Conservation (phyloP, 306 rosid genomes). For the Sechiopsis laciniata region DNA sequence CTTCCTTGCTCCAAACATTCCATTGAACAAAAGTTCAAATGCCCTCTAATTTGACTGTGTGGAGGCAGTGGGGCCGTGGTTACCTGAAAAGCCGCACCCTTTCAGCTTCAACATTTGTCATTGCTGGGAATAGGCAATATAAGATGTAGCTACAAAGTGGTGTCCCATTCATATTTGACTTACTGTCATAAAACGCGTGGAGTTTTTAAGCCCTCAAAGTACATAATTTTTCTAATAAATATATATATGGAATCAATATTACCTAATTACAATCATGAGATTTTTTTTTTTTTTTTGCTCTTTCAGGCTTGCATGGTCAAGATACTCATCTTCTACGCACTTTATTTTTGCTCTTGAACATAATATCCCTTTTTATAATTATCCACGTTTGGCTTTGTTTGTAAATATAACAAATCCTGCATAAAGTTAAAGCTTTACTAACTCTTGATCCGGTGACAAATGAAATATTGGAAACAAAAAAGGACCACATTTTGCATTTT, state of each 20-base stretch:
- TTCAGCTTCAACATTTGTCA: slow-evolving; percentile 13
- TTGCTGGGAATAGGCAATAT: neutral
- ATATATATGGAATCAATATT: slow-evolving; percentile 4
- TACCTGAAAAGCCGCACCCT: neutral
- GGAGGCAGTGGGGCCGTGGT: neutral
- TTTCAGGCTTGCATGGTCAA: slow-evolving; percentile 13
- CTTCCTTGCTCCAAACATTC: too few species aligned
- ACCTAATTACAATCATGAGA: slow-evolving; percentile 1
- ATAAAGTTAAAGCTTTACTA: neutral
- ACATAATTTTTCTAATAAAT: neutral
- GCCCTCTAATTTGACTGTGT: too few species aligned
- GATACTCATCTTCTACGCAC: neutral
- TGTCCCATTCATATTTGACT: slow-evolving; percentile 17
- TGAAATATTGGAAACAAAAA: neutral
- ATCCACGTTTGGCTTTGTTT: neutral
- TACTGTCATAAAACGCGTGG: slow-evolving; percentile 15
- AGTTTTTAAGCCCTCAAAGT: neutral
- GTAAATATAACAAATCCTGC: neutral
- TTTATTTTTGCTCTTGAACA: neutral
- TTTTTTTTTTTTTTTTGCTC: too few species aligned
- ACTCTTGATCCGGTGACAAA: neutral
- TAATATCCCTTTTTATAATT: neutral
- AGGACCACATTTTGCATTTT: neutral
- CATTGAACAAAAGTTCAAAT: too few species aligned
- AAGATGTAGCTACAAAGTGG: slow-evolving; percentile 1